Evolutionary conservation across 495 filamentous ascomycete genomes (phyloP).

Genomic region (Xylaria acuta): DNA sequence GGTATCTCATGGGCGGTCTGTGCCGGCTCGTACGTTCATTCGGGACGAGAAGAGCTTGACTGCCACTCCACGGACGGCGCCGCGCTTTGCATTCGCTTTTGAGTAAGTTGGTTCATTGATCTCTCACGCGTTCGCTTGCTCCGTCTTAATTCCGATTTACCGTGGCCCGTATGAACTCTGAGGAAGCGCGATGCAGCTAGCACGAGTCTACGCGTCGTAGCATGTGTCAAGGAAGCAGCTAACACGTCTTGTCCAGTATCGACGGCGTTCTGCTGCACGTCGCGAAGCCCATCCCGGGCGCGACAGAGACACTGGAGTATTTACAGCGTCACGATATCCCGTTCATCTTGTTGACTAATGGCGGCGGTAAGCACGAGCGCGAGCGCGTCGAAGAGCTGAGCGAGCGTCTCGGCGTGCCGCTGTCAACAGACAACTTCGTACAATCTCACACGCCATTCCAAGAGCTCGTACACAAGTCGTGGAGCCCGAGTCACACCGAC

Average conservation of each 20-base stretch:
- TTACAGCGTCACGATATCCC: constrained; percentile 76
- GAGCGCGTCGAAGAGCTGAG: constrained; percentile 75
- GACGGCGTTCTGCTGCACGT: constrained; percentile 95
- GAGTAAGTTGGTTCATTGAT: constrained; percentile 63
- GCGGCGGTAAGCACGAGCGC: constrained; percentile 78
- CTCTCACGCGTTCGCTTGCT: constrained; percentile 4
- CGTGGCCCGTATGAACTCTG: neutral
- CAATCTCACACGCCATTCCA: constrained; percentile 87
- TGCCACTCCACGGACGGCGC: constrained; percentile 23
- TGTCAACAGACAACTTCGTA: constrained; percentile 72
- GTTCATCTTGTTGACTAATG: constrained; percentile 89
- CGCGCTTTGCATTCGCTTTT: constrained; percentile 77
- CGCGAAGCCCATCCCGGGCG: constrained; percentile 79
- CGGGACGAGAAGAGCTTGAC: constrained; percentile 12
- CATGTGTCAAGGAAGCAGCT: constrained; percentile 18
- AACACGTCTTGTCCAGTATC: constrained; percentile 62
- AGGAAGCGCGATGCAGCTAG: neutral
- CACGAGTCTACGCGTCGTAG: neutral
- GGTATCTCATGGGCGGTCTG: neutral
- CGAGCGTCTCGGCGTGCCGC: constrained; percentile 59
- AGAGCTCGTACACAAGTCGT: constrained; percentile 47
- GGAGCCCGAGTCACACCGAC: constrained; percentile 13
- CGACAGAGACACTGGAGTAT: constrained; percentile 72
- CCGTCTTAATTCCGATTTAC: neutral
- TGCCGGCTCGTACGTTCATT: constrained; percentile 16